These are phyloP conservation scores for Aspergillus glaucus DNA, from an alignment of 2,329 filamentous ascomycete genomes.

Conservation along the genomic window DNA sequence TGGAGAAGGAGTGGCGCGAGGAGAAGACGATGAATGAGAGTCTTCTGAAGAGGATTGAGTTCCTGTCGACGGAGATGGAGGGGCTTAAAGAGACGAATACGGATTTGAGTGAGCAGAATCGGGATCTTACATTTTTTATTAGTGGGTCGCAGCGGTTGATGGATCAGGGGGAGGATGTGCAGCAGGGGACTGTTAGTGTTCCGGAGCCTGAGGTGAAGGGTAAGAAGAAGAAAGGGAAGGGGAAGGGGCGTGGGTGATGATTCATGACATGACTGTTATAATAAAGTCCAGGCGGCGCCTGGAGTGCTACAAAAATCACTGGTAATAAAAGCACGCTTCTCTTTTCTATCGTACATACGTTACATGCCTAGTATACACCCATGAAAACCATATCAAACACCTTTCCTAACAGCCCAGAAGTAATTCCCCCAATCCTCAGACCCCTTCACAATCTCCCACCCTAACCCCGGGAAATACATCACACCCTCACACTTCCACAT, in stretches of 20 bases:
- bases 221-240: conserved; percentile 41
- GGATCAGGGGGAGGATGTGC: conserved; percentile 64
- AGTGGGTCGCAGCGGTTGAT: conserved; percentile 74
- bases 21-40: conserved; percentile 80
- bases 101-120: conserved; percentile 78
- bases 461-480: conserved; percentile 80
- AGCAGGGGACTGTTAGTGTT: conserved; percentile 64
- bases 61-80: conserved; percentile 55
- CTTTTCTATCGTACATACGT: neutral
- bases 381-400: conserved; percentile 14
- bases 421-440: conserved; percentile 91
- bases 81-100: conserved; percentile 55
- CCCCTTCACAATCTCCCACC: conserved; percentile 76
- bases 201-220: conserved; percentile 43
- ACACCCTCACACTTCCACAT: conserved; percentile 71
- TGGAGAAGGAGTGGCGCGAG: conserved; percentile 72
- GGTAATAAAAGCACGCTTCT: neutral
- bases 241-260: conserved; percentile 8
- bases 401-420: conserved; percentile 77
- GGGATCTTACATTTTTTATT: conserved; percentile 82
- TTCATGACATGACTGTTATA: neutral
- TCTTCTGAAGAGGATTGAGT: conserved; percentile 69
- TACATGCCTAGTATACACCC: conserved; percentile 2
- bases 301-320: too few species aligned
- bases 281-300: too few species aligned